Evolutionary conservation across 164 flowering plant species (phyloP).

Genomic region (Warburgia ugandensis): DNA sequence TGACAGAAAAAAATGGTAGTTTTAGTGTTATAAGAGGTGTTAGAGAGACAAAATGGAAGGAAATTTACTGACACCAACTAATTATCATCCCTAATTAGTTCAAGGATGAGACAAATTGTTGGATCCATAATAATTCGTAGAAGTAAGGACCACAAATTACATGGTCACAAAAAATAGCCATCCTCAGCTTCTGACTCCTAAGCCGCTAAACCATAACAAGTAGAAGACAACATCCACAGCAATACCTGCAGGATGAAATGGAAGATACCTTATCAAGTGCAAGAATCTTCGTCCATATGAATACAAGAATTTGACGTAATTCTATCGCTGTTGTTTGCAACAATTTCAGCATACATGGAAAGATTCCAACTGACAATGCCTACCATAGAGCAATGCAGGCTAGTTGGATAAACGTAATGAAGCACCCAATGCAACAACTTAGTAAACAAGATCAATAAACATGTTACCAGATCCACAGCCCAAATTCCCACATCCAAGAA

Average conservation of each 20-base stretch:
- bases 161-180: no score
- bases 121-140: no score
- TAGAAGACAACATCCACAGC: background rate
- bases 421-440: background rate
- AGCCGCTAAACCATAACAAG: no score
- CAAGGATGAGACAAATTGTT: no score
- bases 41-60: background rate
- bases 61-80: no score
- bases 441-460: background rate
- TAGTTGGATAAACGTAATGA: background rate
- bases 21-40: background rate
- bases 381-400: slow-evolving; percentile 15
- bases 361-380: slow-evolving; percentile 98
- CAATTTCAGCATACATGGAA: slow-evolving; percentile 90
- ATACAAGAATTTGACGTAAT: slow-evolving; percentile 89
- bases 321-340: slow-evolving; percentile 87
- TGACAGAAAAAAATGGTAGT: slow-evolving; percentile 10
- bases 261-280: slow-evolving; percentile 87
- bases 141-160: no score
- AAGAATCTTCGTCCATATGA: slow-evolving; percentile 97
- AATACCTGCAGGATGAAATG: background rate
- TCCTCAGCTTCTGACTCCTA: no score
- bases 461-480: slow-evolving; percentile 93
- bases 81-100: no score
- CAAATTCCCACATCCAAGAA: slow-evolving; percentile 97